phyloP scores from a whole-genome alignment of 2,329 filamentous ascomycete species.

The Cytospora piceae region DNA sequence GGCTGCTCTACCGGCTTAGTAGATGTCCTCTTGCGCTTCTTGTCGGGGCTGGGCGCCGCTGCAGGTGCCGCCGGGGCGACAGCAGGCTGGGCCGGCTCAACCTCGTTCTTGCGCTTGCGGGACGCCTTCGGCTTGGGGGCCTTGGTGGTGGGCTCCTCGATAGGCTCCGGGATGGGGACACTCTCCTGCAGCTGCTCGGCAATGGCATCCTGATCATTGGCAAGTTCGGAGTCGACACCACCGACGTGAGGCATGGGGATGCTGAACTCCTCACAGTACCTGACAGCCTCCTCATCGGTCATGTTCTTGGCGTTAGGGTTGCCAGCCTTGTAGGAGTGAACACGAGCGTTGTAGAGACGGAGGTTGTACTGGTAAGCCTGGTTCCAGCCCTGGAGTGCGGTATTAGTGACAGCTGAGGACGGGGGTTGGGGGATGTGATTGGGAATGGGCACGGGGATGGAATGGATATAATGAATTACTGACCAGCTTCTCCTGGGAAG shows the following conservation, averaged over 20 bases:
- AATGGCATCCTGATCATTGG: conserved; percentile 60
- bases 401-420: conserved; percentile 12
- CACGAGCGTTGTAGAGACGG: conserved; percentile 66
- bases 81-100: conserved; percentile 44
- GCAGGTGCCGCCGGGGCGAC: conserved; percentile 34
- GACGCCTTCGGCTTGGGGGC: conserved; percentile 57
- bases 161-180: conserved; percentile 42
- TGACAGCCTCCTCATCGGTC: conserved; percentile 62
- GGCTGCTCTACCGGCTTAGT: conserved; percentile 54
- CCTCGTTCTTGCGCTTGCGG: conserved; percentile 60
- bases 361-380: conserved; percentile 70
- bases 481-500: conserved; percentile 69
- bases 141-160: conserved; percentile 55
- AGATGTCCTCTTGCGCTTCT: conserved; percentile 65
- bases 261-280: conserved; percentile 62
- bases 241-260: conserved; percentile 58
- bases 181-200: conserved; percentile 61
- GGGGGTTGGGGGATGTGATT: background rate
- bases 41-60: conserved; percentile 59
- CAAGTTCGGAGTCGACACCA: conserved; percentile 46
- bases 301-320: conserved; percentile 63
- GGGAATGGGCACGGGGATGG: too few species aligned
- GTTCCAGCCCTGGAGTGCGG: conserved; percentile 57
- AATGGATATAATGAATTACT: conserved; percentile 31
- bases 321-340: conserved; percentile 66